Evolutionary conservation across 208 protist genomes (phyloP).

Genomic region (Leishmania tarentolae): DNA sequence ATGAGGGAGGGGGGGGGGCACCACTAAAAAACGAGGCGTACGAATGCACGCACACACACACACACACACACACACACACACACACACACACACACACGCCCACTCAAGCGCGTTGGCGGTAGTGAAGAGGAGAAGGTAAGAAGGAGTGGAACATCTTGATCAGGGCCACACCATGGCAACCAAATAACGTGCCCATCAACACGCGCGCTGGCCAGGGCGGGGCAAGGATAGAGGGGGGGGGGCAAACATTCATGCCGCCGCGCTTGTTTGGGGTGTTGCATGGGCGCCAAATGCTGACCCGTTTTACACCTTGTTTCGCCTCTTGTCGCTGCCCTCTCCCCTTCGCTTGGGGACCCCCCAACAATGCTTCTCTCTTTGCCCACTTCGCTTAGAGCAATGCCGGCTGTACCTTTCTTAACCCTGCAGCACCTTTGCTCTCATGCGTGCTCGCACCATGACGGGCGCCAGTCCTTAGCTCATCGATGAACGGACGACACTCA

Average conservation of each 20-base stretch:
- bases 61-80: not conserved
- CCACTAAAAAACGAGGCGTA: not conserved
- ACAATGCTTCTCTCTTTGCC: not conserved
- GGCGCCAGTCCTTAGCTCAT: not conserved
- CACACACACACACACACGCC: conserved; percentile 4
- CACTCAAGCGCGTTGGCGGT: not conserved
- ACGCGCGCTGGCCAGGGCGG: not conserved
- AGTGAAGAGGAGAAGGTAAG: not conserved
- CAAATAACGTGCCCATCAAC: not conserved
- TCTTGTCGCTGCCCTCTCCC: not conserved
- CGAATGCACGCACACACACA: conserved; percentile 8
- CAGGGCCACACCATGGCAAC: not conserved
- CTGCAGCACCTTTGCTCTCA: not conserved
- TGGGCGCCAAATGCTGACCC: not conserved
- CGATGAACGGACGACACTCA: not conserved
- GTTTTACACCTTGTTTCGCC: not conserved
- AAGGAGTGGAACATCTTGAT: not conserved
- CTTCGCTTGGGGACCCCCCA: not conserved
- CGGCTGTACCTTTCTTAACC: not conserved
- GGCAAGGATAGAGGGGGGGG: not conserved
- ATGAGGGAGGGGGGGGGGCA: not conserved
- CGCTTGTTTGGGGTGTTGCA: not conserved
- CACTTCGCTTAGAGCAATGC: conserved; percentile 2
- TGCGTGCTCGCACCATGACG: not conserved
- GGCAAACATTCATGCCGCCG: not conserved